These are phyloP conservation scores for Fusarium nisikadoi DNA, from an alignment of 2,329 filamentous ascomycete species.

Conservation along the genomic window DNA sequence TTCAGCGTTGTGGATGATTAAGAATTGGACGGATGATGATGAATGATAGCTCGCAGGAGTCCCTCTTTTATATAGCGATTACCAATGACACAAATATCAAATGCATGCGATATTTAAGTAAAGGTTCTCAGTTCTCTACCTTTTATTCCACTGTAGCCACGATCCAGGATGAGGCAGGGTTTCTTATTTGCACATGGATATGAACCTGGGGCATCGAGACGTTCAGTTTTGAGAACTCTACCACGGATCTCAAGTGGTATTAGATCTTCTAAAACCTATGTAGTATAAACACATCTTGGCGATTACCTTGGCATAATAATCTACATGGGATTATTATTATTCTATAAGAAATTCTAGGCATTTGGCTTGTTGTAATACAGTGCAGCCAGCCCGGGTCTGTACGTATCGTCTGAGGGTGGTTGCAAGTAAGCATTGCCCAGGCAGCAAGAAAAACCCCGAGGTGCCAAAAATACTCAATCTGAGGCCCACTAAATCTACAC, in stretches of 20 bases:
- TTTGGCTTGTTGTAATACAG: neutral
- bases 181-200: neutral
- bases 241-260: neutral
- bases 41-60: neutral
- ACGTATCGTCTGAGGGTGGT: neutral
- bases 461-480: neutral
- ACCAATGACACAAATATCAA: neutral
- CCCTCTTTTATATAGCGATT: neutral
- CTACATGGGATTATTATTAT: neutral
- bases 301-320: neutral
- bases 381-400: neutral
- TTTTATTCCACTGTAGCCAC: neutral
- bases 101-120: neutral
- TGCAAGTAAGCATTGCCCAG: neutral
- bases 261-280: neutral
- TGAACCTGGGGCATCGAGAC: neutral
- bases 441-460: neutral
- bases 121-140: fast-evolving
- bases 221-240: neutral
- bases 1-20: neutral
- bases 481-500: neutral
- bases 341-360: neutral
- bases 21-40: neutral
- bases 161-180: neutral
- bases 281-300: neutral